Conservation (phyloP, 129 eudicot genomes). For the Sambucus nigra region DNA sequence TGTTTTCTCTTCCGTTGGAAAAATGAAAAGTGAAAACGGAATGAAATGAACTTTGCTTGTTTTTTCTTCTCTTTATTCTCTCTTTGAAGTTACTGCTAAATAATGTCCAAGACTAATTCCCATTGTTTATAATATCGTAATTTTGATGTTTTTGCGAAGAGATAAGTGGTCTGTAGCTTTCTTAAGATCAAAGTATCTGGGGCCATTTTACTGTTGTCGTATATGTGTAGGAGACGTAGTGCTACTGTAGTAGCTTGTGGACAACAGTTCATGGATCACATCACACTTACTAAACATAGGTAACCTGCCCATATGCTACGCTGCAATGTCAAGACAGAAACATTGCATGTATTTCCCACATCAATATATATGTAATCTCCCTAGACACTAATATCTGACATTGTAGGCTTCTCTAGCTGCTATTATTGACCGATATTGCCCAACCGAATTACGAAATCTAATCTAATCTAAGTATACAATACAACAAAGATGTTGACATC, state of each 20-base stretch:
- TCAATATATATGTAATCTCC: not conserved
- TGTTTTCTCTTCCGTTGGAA: not conserved
- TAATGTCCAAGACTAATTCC: not conserved
- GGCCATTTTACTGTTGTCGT: not conserved
- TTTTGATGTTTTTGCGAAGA: too few species aligned
- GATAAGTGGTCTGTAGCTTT: not conserved
- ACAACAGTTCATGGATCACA: conserved; percentile 18
- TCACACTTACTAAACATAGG: conserved; percentile 15
- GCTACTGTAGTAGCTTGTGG: not conserved
- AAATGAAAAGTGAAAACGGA: not conserved
- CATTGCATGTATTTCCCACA: not conserved
- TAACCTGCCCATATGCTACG: conserved; percentile 16
- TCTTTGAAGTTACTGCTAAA: not conserved
- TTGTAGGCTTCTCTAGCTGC: conserved; percentile 16
- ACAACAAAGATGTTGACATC: conserved; percentile 9
- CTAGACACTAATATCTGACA: not conserved
- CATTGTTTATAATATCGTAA: too few species aligned
- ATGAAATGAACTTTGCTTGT: not conserved
- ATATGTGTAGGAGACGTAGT: not conserved
- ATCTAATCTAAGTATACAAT: not conserved
- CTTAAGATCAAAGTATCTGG: not conserved
- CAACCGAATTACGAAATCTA: conserved; percentile 7
- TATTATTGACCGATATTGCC: conserved; percentile 21
- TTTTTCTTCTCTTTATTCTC: not conserved
- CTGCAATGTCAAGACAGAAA: conserved; percentile 6